phyloP scores from a whole-genome alignment of 768 basidiomycete species.

The Terana coerulea region DNA sequence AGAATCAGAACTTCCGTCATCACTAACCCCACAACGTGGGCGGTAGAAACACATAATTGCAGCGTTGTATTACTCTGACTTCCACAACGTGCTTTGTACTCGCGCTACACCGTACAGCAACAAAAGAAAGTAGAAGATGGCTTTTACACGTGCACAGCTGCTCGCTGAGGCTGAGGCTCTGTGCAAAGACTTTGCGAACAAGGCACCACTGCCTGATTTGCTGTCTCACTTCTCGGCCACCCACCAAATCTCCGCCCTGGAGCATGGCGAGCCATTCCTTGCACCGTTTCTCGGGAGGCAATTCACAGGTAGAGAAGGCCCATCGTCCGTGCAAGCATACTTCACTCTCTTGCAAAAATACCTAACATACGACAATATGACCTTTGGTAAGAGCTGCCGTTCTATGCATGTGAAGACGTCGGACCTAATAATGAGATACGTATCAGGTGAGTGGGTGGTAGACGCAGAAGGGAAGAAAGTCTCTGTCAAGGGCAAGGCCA shows the following conservation, averaged over 20 bases:
- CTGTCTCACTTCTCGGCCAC: constrained; percentile 49
- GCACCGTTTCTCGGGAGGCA: constrained; percentile 58
- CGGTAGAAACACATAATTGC: too few species aligned
- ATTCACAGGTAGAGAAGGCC: constrained; percentile 41
- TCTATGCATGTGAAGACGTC: neutral
- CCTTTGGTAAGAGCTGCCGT: constrained; percentile 32
- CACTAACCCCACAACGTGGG: neutral
- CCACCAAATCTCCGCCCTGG: constrained; percentile 40
- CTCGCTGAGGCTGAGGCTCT: constrained; percentile 42
- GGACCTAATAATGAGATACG: neutral
- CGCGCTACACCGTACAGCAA: too few species aligned
- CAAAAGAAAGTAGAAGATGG: too few species aligned
- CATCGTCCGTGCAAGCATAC: constrained; percentile 38
- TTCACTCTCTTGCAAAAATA: constrained; percentile 43
- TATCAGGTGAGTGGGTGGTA: constrained; percentile 41
- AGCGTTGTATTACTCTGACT: too few species aligned
- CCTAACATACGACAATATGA: constrained; percentile 48
- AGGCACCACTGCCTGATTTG: constrained; percentile 38
- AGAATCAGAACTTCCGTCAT: neutral
- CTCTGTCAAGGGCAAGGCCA: constrained; percentile 49
- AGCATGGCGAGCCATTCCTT: constrained; percentile 50
- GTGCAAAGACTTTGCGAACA: constrained; percentile 48
- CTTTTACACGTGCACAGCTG: constrained; percentile 25
- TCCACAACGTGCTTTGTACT: too few species aligned
- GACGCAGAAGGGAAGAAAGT: constrained; percentile 49